phyloP scores from a whole-genome alignment of 2,329 filamentous ascomycete genomes.

The Epichloe glyceriae region DNA sequence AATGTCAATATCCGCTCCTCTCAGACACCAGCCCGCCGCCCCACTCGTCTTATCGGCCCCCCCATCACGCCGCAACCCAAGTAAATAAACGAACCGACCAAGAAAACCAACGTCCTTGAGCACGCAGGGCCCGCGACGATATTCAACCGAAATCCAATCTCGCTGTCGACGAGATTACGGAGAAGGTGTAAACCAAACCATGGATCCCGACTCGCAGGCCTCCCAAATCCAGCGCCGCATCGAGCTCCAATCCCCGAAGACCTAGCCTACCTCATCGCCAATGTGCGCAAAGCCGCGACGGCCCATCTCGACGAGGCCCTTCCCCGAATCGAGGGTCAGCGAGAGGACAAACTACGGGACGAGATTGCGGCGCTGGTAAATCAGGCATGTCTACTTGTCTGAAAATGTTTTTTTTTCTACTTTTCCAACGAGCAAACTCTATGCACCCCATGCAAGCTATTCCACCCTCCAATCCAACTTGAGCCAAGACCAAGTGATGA shows the following conservation, averaged over 20 bases:
- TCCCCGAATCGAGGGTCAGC: constrained; percentile 43
- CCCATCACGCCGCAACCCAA: no score
- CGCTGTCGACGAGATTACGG: neutral
- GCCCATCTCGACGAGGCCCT: constrained; percentile 56
- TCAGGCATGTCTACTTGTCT: constrained; percentile 27
- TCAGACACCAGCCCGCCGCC: no score
- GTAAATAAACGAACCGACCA: neutral
- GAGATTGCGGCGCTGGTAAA: constrained; percentile 47
- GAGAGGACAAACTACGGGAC: constrained; percentile 43
- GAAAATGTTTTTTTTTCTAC: neutral
- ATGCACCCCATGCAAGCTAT: no score
- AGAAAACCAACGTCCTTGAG: neutral
- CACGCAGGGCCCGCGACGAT: neutral
- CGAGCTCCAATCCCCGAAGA: constrained; percentile 67
- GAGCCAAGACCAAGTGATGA: no score
- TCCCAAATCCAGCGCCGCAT: constrained; percentile 53
- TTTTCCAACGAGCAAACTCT: neutral
- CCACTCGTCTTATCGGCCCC: no score
- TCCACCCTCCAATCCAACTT: no score
- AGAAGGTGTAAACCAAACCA: constrained; percentile 6
- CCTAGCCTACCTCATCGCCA: constrained; percentile 54
- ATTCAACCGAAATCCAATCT: no score
- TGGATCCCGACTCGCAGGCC: constrained; percentile 23
- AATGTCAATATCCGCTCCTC: no score
- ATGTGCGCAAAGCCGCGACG: constrained; percentile 54